phyloP scores from a whole-genome alignment of 768 basidiomycete species.

The Boletus bicolor region DNA sequence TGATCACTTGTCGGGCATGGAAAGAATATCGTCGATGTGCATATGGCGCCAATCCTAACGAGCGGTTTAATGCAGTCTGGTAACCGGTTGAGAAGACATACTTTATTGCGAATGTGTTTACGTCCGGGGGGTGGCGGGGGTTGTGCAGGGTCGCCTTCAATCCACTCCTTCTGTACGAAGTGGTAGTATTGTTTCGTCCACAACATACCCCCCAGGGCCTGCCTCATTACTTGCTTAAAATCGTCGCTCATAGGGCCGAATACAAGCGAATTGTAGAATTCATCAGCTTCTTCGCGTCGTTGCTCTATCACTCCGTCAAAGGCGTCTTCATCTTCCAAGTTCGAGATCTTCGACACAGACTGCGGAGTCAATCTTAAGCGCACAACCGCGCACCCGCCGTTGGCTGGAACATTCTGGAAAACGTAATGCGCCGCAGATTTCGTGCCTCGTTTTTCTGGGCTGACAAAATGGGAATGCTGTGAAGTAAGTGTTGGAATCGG shows the following conservation, averaged over 20 bases:
- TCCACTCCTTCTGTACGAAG: slow-evolving; percentile 96
- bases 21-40: slow-evolving; percentile 92
- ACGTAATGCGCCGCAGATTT: slow-evolving; percentile 91
- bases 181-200: slow-evolving; percentile 99
- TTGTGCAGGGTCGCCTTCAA: slow-evolving; percentile 92
- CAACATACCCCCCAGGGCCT: slow-evolving; percentile 94
- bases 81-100: slow-evolving; percentile 31
- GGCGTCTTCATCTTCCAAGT: slow-evolving; percentile 78
- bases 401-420: slow-evolving; percentile 82
- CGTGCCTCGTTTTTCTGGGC: slow-evolving; percentile 83
- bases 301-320: slow-evolving; percentile 92
- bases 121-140: slow-evolving; percentile 90
- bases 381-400: slow-evolving; percentile 93
- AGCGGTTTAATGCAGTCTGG: background rate
- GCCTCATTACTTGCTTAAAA: slow-evolving; percentile 92
- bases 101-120: slow-evolving; percentile 80
- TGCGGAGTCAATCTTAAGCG: slow-evolving; percentile 87
- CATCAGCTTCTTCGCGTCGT: slow-evolving; percentile 89
- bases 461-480: slow-evolving; percentile 53
- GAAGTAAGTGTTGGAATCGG: background rate
- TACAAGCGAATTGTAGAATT: slow-evolving; percentile 84
- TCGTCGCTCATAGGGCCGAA: slow-evolving; percentile 88
- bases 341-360: slow-evolving; percentile 70
- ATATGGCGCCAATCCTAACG: slow-evolving; percentile 91
- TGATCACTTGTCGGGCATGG: slow-evolving; percentile 96